Base-by-base conservation (phyloP, 768 basidiomycete genomes). In the Exsudoporus frostii region DNA sequence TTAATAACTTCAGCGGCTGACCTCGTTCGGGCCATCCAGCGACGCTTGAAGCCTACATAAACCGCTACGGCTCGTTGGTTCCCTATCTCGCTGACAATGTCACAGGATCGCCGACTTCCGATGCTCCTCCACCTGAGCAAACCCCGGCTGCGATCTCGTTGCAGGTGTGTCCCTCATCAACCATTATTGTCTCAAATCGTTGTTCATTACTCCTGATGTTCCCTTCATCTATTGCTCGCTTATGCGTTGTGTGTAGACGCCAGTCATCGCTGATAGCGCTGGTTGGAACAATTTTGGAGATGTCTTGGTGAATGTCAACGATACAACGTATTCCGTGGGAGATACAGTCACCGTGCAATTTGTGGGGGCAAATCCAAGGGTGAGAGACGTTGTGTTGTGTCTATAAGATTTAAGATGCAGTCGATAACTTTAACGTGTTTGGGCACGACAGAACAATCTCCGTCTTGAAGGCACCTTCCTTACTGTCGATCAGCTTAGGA, bases 41-140 rank as follows among this genome's bases (percentile, higher is more conserved):
- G 58, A 89, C 87, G 2, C 76, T 90, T n/a, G 88, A 90, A 40
- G 84, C 90, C 2, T 91, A 88, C 64, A 86, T 90, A 53, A 78
- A 89, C 67, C 85, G 84, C 62, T 91, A 90, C 67, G 75, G 76
- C 34, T 81, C 78, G 57, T 76, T 90, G 29, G 80, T 89, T 11
- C 75, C 79, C 5, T 86, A 77, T 74, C 74, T 90, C 24, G 79
- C 79, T 1, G 79, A 83, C 48, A 67, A 70, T 45, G 74, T 54
- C 4, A 62, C 64, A 7, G 79, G 76, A 2, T 65, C 74, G 2
- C 83, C 85, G 19, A 60, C 77, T n/a, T 81, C 86, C 15, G 88
- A 87, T 63, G 67, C 84, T 45, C 73, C 88, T 29, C 82, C 88
- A 7, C 73, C 77, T 6, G 82, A 89, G 44, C 82, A 85, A 62